These are phyloP conservation scores for Cladosporium austrohemisphaericum DNA, from an alignment of 2,329 filamentous ascomycete genomes.

Conservation along the genomic window DNA sequence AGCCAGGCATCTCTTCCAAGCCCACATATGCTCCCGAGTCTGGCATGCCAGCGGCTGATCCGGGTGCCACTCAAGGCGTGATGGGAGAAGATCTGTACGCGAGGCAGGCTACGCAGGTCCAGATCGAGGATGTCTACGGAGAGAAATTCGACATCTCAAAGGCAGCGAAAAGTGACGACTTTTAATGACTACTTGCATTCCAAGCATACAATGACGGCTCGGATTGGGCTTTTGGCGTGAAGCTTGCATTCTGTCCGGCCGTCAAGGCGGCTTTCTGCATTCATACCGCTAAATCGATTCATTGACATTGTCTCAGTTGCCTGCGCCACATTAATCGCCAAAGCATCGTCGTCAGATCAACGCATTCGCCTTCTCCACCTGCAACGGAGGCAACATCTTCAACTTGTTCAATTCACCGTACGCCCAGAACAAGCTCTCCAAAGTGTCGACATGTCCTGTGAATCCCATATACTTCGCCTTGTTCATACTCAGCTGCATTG, in stretches of 20 bases:
- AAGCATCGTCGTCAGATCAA: slow-evolving; percentile 28
- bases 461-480: slow-evolving; percentile 47
- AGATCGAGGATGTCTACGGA: slow-evolving; percentile 26
- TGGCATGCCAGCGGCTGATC: slow-evolving; percentile 17
- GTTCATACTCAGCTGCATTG: slow-evolving; percentile 36
- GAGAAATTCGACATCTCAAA: slow-evolving; percentile 20
- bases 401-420: slow-evolving; percentile 41
- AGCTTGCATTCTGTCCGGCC: too few relatives aligned
- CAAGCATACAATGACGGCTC: too few relatives aligned
- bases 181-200: background rate
- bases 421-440: slow-evolving; percentile 42
- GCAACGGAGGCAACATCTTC: slow-evolving; percentile 41
- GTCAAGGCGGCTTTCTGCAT: too few relatives aligned
- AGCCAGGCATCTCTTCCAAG: slow-evolving; percentile 51
- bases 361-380: slow-evolving; percentile 25
- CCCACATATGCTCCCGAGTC: slow-evolving; percentile 32
- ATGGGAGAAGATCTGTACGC: slow-evolving; percentile 28
- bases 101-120: slow-evolving; percentile 28
- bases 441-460: slow-evolving; percentile 46
- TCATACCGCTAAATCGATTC: too few relatives aligned
- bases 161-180: slow-evolving; percentile 9
- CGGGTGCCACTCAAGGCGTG: slow-evolving; percentile 16
- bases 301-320: too few relatives aligned
- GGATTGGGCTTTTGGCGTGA: too few relatives aligned
- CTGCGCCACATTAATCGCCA: too few relatives aligned